phyloP scores from a whole-genome alignment of 2,329 filamentous ascomycete genomes.

The Amauroascus niger region DNA sequence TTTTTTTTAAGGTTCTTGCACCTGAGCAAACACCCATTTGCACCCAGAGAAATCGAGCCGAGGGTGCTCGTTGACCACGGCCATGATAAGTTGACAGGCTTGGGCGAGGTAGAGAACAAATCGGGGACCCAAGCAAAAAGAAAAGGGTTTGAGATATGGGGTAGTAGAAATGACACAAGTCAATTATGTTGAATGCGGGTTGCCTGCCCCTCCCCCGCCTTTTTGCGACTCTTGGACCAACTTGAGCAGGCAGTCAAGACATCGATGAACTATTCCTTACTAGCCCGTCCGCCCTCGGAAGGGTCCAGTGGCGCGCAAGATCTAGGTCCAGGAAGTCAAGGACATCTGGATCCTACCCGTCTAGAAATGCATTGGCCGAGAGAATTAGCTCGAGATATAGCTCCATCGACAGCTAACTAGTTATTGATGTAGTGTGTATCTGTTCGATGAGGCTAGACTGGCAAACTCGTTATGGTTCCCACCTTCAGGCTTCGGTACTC shows the following conservation, averaged over 20 bases:
- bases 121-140: too few relatives aligned
- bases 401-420: neutral
- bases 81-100: too few relatives aligned
- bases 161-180: neutral
- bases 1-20: neutral
- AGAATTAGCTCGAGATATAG: neutral
- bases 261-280: too few relatives aligned
- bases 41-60: neutral
- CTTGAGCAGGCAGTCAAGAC: neutral
- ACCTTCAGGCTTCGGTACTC: too few relatives aligned
- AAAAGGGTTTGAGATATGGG: too few relatives aligned
- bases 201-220: slow-evolving; percentile 4
- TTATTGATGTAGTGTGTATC: too few relatives aligned
- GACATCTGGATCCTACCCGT: too few relatives aligned
- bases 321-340: neutral
- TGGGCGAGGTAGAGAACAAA: too few relatives aligned
- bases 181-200: too few relatives aligned
- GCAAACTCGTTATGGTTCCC: neutral
- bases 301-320: neutral
- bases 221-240: neutral
- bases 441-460: neutral
- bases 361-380: too few relatives aligned
- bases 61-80: neutral
- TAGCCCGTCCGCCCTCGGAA: neutral
- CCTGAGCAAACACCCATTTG: neutral